Evolutionary conservation across 495 filamentous ascomycete genomes (phyloP), one percentile per base, ranked within the genome.

Genomic region (Hypoxylon trugodes): DNA sequence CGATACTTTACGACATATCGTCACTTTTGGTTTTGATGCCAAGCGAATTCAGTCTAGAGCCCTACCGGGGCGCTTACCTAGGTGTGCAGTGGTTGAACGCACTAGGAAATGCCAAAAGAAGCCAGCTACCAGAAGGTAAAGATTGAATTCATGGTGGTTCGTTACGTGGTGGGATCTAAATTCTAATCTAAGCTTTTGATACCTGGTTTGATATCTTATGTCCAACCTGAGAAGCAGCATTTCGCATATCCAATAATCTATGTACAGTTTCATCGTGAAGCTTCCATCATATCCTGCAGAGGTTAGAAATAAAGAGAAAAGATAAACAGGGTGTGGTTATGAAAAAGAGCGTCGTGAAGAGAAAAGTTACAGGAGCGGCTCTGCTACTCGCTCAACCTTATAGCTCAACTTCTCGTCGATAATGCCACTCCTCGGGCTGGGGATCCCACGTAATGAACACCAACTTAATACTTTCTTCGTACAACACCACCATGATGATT

Each of bases 181-280:
- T n/a, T 67, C 64, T 67, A 67, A 50, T 66, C 58, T 62, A 61
- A 67, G 58, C 47, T 59, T 58, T 61, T 53, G 51, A 58, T 62
- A 62, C 53, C 52, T 58, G 45, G 59, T 25, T n/a, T 55, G 53
- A 53, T 67, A 62, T 67, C 52, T 58, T 43, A 37, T 42, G 22
- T 67, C 57, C 63, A 58, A 57, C 63, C 57, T 52, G 56, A 66
- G 63, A 61, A 66, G 63, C 56, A 61, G 63, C 63, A 61, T 49
- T 66, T 66, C 63, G 57, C 38, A 47, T 52, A 61, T 42, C 46
- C 42, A 50, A 53, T 48, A 59, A 45, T 61, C 56, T 66, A 66
- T 66, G 33, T 66, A 66, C 63, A 66, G 24, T 35, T 4, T 45
- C 50, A 13, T 66, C 43, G 8, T 54, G 41, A 61, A 33, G 42